Base-by-base conservation (phyloP, 768 basidiomycete species). In the Cystobasidium tubakii region DNA sequence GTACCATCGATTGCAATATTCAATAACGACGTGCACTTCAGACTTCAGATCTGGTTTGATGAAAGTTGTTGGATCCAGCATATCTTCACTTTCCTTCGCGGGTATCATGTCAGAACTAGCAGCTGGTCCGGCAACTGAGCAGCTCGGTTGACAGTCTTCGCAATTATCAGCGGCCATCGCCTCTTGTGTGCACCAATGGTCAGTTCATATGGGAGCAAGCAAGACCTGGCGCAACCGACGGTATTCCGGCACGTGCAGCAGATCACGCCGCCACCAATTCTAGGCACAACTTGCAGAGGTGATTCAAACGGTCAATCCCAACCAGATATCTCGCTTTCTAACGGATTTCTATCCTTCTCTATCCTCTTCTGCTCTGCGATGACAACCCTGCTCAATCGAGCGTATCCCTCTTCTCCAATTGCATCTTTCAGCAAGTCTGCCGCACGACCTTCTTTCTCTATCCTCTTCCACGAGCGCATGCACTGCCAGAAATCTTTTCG, bases 1-100 rank as follows among this genome's bases (percentile, higher is more conserved):
- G 80, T 80, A 90, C 90, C 90, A 93, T 81, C 89, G 88, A 44
- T 71, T 71, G 81, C 91, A 92, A 89, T 90, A 63, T 25, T 75
- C 27, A 31, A 54, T 75, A 25, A 13, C 36, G 55, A 29, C 63
- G 34, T 43, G 65, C 33, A 74, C 50, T 70, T 39, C 29, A 66
- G 55, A 42, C 44, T 31, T 27, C n/a, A 43, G 7, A 39, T 64
- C 31, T 54, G 60, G 21, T 42, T 66, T 34, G 25, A 65, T 62
- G 73, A 79, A 79, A 29, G 81, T 79, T 50, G 77, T 10, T 9
- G 77, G 75, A 75, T 80, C 75, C 50, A 80, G 54, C 10, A 72
- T 72, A 73, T 79, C 74, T 64, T 77, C 77, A 17, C n/a, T 36
- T 34, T 39, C 7, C 33, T 19, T 43, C 21, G 12, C 4, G 4